A percentile compares a stretch with the other conserved stretches of the same genome.
Evolutionary conservation across 495 filamentous ascomycete genomes (phyloP).

Genomic region (Hyaloscypha finlandica): DNA sequence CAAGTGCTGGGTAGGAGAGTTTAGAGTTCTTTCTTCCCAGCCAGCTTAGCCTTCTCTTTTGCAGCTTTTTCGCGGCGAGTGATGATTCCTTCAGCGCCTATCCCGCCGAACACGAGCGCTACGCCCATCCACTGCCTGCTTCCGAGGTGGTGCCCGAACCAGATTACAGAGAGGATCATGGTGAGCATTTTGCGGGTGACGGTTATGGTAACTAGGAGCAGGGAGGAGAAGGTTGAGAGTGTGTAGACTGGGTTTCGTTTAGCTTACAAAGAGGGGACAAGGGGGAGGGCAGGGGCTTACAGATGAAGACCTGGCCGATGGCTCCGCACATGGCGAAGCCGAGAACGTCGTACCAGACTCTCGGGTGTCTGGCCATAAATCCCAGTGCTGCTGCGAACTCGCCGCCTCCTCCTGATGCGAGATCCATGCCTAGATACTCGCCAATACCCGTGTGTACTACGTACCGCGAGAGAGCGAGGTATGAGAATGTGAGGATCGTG

Average conservation of each 20-base stretch:
- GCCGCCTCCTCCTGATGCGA: slow-evolving; percentile 54
- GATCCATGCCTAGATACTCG: slow-evolving; percentile 65
- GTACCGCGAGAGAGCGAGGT: slow-evolving; percentile 78
- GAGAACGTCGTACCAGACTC: slow-evolving; percentile 80
- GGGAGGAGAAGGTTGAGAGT: slow-evolving; percentile 82
- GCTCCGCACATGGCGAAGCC: slow-evolving; percentile 92
- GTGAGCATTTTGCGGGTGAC: slow-evolving; percentile 99
- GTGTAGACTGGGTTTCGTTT: slow-evolving; percentile 69
- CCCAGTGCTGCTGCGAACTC: slow-evolving; percentile 78
- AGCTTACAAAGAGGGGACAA: slow-evolving; percentile 12
- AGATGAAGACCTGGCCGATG: slow-evolving; percentile 95
- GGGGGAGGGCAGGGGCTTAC: slow-evolving; percentile 44
- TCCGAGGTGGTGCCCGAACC: slow-evolving; percentile 86
- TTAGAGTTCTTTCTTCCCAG: slow-evolving; percentile 27
- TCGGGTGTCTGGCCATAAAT: slow-evolving; percentile 77
- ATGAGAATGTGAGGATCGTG: slow-evolving; percentile 70
- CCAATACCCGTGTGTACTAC: slow-evolving; percentile 66
- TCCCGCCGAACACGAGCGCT: slow-evolving; percentile 88
- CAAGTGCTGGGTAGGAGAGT: neutral
- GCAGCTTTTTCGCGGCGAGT: slow-evolving; percentile 80
- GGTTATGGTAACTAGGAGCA: slow-evolving; percentile 93
- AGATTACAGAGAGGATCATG: slow-evolving; percentile 93
- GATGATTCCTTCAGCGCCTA: slow-evolving; percentile 86
- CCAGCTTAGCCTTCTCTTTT: slow-evolving; percentile 67
- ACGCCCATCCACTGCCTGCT: slow-evolving; percentile 92